Evolutionary conservation across 495 filamentous ascomycete genomes (phyloP).

Genomic region (Xylaria sp.): DNA sequence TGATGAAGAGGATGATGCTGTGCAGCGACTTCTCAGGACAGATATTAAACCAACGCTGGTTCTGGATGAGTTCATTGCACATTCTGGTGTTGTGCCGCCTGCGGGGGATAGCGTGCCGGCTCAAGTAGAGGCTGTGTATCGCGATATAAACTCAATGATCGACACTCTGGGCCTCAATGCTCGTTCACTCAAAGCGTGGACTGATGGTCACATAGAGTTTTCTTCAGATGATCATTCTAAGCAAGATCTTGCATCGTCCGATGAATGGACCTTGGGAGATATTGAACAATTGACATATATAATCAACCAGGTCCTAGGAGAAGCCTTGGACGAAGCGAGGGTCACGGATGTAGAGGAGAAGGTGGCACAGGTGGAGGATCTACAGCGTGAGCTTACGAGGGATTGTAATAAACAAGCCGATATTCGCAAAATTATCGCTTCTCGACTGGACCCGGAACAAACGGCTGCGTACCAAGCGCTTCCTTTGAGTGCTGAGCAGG

Average conservation of each 20-base stretch:
- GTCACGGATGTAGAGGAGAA: conserved; percentile 69
- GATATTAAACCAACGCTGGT: conserved; percentile 57
- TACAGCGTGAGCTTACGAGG: conserved; percentile 70
- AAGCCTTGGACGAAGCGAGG: conserved; percentile 68
- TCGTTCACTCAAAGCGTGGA: conserved; percentile 74
- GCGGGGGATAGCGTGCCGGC: conserved; percentile 70
- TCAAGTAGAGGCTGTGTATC: conserved; percentile 84
- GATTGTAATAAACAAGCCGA: conserved; percentile 75
- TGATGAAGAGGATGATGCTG: conserved; percentile 64
- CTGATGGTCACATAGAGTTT: conserved; percentile 65
- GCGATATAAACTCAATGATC: conserved; percentile 96
- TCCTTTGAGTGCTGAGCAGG: conserved; percentile 83
- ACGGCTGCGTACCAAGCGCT: conserved; percentile 64
- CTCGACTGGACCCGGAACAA: conserved; percentile 67
- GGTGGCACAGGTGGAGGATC: conserved; percentile 63
- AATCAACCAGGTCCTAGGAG: conserved; percentile 59
- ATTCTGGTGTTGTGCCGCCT: conserved; percentile 69
- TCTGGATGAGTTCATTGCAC: conserved; percentile 68
- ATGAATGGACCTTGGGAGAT: conserved; percentile 75
- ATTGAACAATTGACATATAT: conserved; percentile 67
- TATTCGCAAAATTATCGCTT: conserved; percentile 71
- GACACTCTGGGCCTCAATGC: conserved; percentile 90
- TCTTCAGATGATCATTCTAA: conserved; percentile 57
- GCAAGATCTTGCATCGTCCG: conserved; percentile 66
- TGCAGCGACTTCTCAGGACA: conserved; percentile 56